phyloP scores from a whole-genome alignment of 805 yeast genomes.

The Cyberlindnera maritima region DNA sequence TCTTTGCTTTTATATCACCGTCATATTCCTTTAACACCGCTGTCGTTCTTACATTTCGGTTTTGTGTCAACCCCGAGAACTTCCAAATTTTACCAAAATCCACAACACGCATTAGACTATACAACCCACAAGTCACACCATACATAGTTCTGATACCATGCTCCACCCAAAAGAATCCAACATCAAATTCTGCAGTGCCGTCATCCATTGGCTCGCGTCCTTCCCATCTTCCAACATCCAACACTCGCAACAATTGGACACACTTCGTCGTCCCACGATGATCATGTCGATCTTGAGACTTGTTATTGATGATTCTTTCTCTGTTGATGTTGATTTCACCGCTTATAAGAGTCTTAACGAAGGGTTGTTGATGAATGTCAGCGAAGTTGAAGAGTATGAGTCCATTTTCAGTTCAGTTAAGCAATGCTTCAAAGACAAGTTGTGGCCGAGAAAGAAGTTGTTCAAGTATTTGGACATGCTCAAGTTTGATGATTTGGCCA shows the following conservation, averaged over 20 bases:
- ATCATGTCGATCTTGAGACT: slow-evolving; percentile 19
- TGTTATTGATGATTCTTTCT: slow-evolving; percentile 8
- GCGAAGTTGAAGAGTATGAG: slow-evolving; percentile 2
- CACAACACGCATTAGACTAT: no score
- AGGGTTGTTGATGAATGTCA: neutral
- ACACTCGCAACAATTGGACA: slow-evolving; percentile 14
- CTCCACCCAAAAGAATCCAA: slow-evolving; percentile 1
- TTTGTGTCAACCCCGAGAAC: neutral
- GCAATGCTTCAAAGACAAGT: slow-evolving; percentile 3
- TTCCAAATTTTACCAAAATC: no score
- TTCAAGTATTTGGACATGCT: slow-evolving; percentile 11
- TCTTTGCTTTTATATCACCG: no score
- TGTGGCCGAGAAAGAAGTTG: slow-evolving; percentile 10
- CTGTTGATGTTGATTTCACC: neutral
- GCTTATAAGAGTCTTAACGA: neutral
- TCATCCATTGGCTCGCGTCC: slow-evolving; percentile 15
- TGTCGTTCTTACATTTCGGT: neutral
- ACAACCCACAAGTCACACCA: no score
- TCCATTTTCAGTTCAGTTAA: slow-evolving; percentile 7
- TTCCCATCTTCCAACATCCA: slow-evolving; percentile 11
- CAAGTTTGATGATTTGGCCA: slow-evolving; percentile 4
- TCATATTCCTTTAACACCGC: no score
- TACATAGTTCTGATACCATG: no score
- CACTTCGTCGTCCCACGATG: slow-evolving; percentile 22
- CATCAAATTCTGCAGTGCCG: slow-evolving; percentile 6